Conservation (phyloP, 2,329 filamentous ascomycete genomes). For the Chaetothyriales sp. region DNA sequence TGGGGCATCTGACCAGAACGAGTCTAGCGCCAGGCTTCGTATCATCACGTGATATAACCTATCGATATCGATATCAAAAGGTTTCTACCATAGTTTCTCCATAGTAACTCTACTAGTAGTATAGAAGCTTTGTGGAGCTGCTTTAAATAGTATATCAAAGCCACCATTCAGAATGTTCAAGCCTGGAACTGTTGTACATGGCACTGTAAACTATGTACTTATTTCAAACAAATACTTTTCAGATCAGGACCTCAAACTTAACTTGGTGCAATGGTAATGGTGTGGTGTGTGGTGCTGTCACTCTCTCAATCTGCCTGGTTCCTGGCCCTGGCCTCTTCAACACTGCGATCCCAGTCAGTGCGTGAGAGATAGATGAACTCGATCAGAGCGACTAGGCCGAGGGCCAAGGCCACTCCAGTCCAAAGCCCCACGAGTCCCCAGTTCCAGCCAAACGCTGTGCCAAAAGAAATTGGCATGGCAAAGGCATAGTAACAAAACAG, state of each 20-base stretch:
- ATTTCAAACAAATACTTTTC: background rate
- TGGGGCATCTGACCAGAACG: too few relatives aligned
- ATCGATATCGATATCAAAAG: too few relatives aligned
- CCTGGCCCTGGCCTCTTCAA: constrained; percentile 43
- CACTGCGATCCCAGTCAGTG: constrained; percentile 43
- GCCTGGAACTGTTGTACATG: too few relatives aligned
- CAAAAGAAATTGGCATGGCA: constrained; percentile 70
- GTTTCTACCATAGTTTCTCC: too few relatives aligned
- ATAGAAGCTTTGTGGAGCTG: too few relatives aligned
- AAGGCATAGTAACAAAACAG: constrained; percentile 74
- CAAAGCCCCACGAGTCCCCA: constrained; percentile 74
- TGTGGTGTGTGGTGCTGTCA: background rate
- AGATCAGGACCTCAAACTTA: background rate
- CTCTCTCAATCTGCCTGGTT: constrained; percentile 25
- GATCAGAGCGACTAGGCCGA: constrained; percentile 41
- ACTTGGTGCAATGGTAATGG: background rate
- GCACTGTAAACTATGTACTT: background rate
- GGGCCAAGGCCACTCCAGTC: constrained; percentile 59
- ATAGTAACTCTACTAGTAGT: too few relatives aligned
- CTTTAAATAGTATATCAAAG: too few relatives aligned
- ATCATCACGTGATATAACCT: too few relatives aligned
- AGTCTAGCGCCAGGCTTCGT: too few relatives aligned
- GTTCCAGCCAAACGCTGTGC: constrained; percentile 56
- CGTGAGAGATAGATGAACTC: constrained; percentile 42
- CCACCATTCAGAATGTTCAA: too few relatives aligned